These are phyloP conservation scores for Eleusine coracana DNA, from an alignment of 176 grass and related monocot genomes.

Conservation along the genomic window DNA sequence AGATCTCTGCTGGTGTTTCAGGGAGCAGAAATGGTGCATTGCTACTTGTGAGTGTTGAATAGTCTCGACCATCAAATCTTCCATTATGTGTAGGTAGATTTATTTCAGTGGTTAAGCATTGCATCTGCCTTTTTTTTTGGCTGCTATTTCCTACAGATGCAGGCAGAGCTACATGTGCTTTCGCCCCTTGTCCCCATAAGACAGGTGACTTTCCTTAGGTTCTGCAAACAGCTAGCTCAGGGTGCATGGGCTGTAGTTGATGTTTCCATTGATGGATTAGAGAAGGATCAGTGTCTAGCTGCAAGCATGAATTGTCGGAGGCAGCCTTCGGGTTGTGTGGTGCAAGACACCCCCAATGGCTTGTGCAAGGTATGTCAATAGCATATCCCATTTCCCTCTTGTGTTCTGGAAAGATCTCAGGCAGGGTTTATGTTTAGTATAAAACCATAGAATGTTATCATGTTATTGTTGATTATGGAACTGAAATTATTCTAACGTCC, in stretches of 20 bases:
- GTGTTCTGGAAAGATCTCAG: neutral
- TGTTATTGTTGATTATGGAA: neutral
- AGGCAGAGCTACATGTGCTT: conserved; percentile 83
- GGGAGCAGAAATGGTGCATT: conserved; percentile 86
- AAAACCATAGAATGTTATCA: neutral
- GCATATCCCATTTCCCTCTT: neutral
- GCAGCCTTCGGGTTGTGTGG: conserved; percentile 85
- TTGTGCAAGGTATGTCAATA: conserved; percentile 68
- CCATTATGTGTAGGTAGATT: neutral
- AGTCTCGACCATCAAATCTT: neutral
- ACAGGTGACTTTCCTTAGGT: conserved; percentile 75
- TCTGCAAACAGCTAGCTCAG: conserved; percentile 74
- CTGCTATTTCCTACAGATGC: conserved; percentile 65
- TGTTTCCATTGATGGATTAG: conserved; percentile 75
- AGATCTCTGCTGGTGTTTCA: conserved; percentile 60
- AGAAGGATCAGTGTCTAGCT: conserved; percentile 46
- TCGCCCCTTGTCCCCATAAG: conserved; percentile 83
- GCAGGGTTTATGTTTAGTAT: neutral
- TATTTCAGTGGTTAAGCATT: neutral
- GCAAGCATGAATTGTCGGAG: conserved; percentile 61
- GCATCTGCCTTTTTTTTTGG: conserved; percentile 19
- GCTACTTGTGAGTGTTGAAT: conserved; percentile 77
- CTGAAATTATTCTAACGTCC: neutral
- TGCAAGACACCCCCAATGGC: conserved; percentile 78
- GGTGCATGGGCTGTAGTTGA: conserved; percentile 86